Base-by-base conservation (phyloP, 2,329 filamentous ascomycete species). In the Zelopaecilomyces penicillatus region DNA sequence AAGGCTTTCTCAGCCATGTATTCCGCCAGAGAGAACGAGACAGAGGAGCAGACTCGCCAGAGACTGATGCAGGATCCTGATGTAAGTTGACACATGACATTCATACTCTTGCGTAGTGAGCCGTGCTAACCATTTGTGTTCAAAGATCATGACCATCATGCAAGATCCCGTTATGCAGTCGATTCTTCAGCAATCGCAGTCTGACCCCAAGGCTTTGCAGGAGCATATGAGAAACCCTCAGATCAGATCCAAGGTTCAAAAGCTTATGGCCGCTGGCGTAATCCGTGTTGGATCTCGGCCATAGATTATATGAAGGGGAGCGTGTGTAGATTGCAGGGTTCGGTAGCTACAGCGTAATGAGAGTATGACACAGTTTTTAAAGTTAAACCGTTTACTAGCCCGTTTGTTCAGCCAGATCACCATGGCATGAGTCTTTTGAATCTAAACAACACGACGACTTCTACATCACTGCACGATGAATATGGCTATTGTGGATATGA, bases 101-200 rank as follows among this genome's bases (percentile, higher is more conserved):
- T 30, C 40, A n/a, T 6, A 27, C 29, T 9, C 26, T 31, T 11
- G 4, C 26, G 6, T 10, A 9, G 27, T 27, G 28, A 11, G 11
- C n/a, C 28, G 19, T 5, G 27, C 46, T 49, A 41, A 46, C 40
- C 35, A 7, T 8, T 32, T 26, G 27, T 12, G 27, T 31, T 27
- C 10, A 11, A 10, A 74, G 82, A 95, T 97, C 63, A 87, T 94
- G 78, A 68, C 74, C 51, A 91, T 96, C 60, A 86, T 97, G 69
- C 83, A 90, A 65, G 93, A 98, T 61, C 93, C 93, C 11, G 83
- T 98, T 61, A 97, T 98, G 91, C 89, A 98, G 70, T 85, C 85
- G 54, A 96, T 96, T 54, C 79, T 97, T 45, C 90, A 97, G 65
- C 93, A 98, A 70, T 93, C 93, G 38, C 95, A 97, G 75, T 82